Evolutionary conservation across 306 rosid genomes (phyloP).

Genomic region (Ochetophila trinervis): DNA sequence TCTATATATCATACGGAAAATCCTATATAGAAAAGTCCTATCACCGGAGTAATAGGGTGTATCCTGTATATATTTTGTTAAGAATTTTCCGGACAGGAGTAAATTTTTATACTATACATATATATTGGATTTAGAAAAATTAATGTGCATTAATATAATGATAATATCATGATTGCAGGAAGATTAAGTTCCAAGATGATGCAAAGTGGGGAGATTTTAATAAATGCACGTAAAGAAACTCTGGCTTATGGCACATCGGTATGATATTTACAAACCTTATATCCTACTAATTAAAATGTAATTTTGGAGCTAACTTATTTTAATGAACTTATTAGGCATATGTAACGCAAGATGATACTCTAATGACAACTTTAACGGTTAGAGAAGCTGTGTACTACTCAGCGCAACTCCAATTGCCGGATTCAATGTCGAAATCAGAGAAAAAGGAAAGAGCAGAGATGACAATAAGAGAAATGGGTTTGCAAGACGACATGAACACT

Average conservation of each 20-base stretch:
- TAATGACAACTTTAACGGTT: constrained; percentile 36
- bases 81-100: too few species aligned
- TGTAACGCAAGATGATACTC: constrained; percentile 48
- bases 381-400: constrained; percentile 66
- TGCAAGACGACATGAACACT: constrained; percentile 51
- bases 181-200: constrained; percentile 35
- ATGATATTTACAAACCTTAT: not conserved
- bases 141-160: too few species aligned
- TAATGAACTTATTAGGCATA: constrained; percentile 29
- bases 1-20: too few species aligned
- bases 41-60: too few species aligned
- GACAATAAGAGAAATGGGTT: constrained; percentile 67
- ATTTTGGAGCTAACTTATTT: not conserved
- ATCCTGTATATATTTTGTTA: too few species aligned
- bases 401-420: constrained; percentile 59
- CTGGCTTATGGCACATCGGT: constrained; percentile 49
- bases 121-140: too few species aligned
- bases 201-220: constrained; percentile 37
- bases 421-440: constrained; percentile 48
- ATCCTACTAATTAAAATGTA: not conserved
- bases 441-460: constrained; percentile 60
- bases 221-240: constrained; percentile 37
- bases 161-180: constrained; percentile 28
- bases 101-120: too few species aligned
- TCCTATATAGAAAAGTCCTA: too few species aligned